Base-by-base conservation (phyloP, 345 rosid genomes). In the Streptanthus diversifolius region DNA sequence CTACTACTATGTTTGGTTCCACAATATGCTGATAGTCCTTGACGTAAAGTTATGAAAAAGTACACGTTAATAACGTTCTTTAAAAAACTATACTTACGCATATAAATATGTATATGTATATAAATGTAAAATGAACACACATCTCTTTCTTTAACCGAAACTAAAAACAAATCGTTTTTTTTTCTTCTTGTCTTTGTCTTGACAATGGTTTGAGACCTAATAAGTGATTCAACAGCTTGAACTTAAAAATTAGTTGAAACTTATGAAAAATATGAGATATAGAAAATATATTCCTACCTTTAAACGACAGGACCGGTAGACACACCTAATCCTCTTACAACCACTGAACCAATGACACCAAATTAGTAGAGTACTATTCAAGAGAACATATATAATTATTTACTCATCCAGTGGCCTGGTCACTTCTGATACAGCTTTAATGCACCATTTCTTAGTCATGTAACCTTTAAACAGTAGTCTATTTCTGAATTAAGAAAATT, bases 261-360 rank as follows among this genome's bases (percentile, higher is more conserved):
- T 36, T 25, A 21, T 5, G 43, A 61, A 63, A 44, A 53, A 30
- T 1, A 19, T 39, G 37, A 69, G 35, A 21, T 44, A 47, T 62
- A 70, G 12, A 70, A 76, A 70, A 45, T 48, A 39, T 71, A 72
- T 47, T 64, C 67, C 18, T 5, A 76, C 61, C 61, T 45, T 64
- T 70, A 70, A 70, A 76, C 66, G 72, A 76, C 17, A 43, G 45
- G 74, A 66, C 77, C 44, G 74, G 77, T 72, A 77, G 77, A 57
- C 73, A 59, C 76, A 77, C 73, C 81, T 72, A 77, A 78, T 66
- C 66, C 45, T 68, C 40, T 72, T 54, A 68, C 55, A 48, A 59
- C 81, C 59, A 66, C 74, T 66, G 27, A 76, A 44, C 60, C 36
- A 55, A 70, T 15, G 55, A 63, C 66, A 76, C 71, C 75, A 39